Evolutionary conservation across 1,284 basidiomycete species (phyloP).

Genomic region (Flammula alnicola): DNA sequence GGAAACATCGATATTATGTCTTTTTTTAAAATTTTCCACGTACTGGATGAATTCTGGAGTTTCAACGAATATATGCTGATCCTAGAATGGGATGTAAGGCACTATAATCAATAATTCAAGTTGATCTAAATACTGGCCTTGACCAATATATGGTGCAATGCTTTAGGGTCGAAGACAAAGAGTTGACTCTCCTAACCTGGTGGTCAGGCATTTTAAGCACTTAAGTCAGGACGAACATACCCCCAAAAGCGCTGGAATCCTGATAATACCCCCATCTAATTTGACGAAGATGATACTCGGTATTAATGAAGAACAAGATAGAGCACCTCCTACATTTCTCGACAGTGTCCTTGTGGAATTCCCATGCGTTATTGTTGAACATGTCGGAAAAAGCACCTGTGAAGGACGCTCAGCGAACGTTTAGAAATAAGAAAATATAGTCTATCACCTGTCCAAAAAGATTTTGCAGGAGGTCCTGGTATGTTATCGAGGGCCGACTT

Average conservation of each 20-base stretch:
- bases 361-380: slow-evolving; percentile 29
- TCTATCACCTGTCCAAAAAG: slow-evolving; percentile 21
- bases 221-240: slow-evolving; percentile 18
- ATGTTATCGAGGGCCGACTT: slow-evolving; percentile 9
- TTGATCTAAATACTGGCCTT: slow-evolving; percentile 28
- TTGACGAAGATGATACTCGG: not conserved
- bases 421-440: too few species aligned
- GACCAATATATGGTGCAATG: slow-evolving; percentile 38
- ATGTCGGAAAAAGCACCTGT: slow-evolving; percentile 30
- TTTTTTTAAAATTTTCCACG: not conserved
- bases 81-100: slow-evolving; percentile 18
- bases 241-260: slow-evolving; percentile 28
- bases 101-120: not conserved
- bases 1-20: not conserved
- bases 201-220: not conserved
- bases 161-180: slow-evolving; percentile 36
- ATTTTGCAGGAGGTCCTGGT: slow-evolving; percentile 7
- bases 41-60: slow-evolving; percentile 26
- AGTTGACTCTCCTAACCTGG: slow-evolving; percentile 26
- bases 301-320: not conserved
- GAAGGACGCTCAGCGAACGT: not conserved
- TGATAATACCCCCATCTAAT: slow-evolving; percentile 29
- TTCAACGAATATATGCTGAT: slow-evolving; percentile 33
- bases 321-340: slow-evolving; percentile 23
- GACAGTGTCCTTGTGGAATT: slow-evolving; percentile 28